A percentile compares a stretch with the other conserved stretches of the same genome.
Conservation (phyloP, 139 green algal species). For the Chlamydomonas sphaeroides region DNA sequence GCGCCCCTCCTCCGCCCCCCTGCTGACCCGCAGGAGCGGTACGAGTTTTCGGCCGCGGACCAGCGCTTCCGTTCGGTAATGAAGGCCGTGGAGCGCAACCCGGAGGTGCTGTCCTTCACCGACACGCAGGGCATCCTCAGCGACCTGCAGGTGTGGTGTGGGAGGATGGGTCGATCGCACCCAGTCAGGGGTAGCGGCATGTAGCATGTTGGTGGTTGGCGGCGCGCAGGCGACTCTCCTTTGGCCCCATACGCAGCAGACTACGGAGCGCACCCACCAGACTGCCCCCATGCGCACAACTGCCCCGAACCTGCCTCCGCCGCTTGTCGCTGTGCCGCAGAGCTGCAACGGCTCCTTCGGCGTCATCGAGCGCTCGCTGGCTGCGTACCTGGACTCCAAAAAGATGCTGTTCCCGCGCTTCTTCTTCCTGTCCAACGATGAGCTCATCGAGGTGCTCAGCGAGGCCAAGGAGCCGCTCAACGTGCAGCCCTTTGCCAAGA, state of each 20-base stretch:
- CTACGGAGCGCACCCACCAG: too few relatives aligned
- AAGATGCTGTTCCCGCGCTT: conserved; percentile 68
- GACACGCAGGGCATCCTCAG: conserved; percentile 62
- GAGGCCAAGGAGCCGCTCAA: conserved; percentile 67
- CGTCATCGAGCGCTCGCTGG: conserved; percentile 58
- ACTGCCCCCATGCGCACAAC: too few relatives aligned
- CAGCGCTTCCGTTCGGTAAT: conserved; percentile 57
- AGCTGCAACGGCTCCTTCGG: conserved; percentile 42
- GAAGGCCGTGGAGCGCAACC: conserved; percentile 27
- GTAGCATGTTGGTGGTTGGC: too few relatives aligned
- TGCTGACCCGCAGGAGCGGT: conserved; percentile 31
- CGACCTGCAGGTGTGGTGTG: conserved; percentile 52
- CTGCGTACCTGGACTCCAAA: conserved; percentile 65
- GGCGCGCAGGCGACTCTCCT: too few relatives aligned
- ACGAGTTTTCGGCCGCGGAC: conserved; percentile 53
- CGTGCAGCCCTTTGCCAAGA: conserved; percentile 75
- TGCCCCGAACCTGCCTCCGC: too few relatives aligned
- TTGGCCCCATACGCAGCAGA: too few relatives aligned
- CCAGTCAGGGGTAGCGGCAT: too few relatives aligned
- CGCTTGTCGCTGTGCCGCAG: conserved; percentile 48
- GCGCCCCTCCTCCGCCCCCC: too few relatives aligned
- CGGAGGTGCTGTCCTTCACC: conserved; percentile 53
- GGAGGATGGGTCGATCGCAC: too few relatives aligned
- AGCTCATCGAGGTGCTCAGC: conserved; percentile 74
- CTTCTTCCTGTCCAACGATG: conserved; percentile 76